Evolutionary conservation across 2,329 filamentous ascomycete species (phyloP).

Genomic region (Fusarium ramigenum): DNA sequence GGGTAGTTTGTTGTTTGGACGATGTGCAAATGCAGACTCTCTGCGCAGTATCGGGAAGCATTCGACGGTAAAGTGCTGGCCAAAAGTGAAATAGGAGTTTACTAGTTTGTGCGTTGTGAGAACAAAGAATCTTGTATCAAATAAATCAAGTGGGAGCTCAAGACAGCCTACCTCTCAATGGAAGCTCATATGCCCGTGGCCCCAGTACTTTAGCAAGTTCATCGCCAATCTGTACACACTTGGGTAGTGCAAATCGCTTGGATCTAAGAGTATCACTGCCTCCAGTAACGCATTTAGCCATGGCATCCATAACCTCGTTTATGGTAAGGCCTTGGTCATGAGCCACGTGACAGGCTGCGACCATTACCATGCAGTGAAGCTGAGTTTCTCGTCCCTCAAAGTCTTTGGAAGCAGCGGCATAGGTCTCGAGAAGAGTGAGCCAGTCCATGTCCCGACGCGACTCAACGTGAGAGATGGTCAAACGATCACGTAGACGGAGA

Average conservation of each 20-base stretch:
- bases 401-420: constrained; percentile 34
- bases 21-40: constrained; percentile 36
- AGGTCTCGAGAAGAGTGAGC: constrained; percentile 36
- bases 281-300: constrained; percentile 41
- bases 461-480: constrained; percentile 34
- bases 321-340: constrained; percentile 34
- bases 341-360: constrained; percentile 39
- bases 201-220: constrained; percentile 40
- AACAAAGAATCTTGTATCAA: constrained; percentile 18
- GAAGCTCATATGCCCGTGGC: constrained; percentile 39
- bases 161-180: constrained; percentile 38
- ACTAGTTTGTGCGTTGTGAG: constrained; percentile 26
- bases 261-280: constrained; percentile 40
- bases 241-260: constrained; percentile 40
- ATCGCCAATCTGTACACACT: constrained; percentile 42
- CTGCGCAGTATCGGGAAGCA: constrained; percentile 40
- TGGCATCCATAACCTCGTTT: constrained; percentile 34
- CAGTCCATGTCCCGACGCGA: constrained; percentile 39
- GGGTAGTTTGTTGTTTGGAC: constrained; percentile 32
- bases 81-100: constrained; percentile 42
- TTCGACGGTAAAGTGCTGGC: constrained; percentile 41
- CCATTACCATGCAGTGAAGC: constrained; percentile 42
- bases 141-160: not conserved
- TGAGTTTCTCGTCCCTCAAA: constrained; percentile 40
- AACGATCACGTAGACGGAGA: constrained; percentile 25